phyloP scores from a whole-genome alignment of 371 early-diverging fungal species.

The Syncephalastrum monosporum region DNA sequence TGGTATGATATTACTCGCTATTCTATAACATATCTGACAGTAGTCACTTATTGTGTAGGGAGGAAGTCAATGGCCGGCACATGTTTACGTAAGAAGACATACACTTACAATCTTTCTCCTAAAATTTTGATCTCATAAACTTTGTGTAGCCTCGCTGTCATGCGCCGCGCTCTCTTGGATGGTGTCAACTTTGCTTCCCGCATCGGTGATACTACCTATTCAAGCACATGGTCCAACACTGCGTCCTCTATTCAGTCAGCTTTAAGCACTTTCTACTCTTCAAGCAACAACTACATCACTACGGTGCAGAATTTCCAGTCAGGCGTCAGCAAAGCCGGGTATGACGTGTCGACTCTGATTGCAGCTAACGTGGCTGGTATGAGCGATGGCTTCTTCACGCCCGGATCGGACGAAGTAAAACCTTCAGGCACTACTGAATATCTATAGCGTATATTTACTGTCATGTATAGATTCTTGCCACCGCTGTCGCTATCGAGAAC shows the following conservation, averaged over 20 bases:
- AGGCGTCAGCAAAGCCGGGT: constrained; percentile 32
- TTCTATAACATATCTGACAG: background rate
- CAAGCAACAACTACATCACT: constrained; percentile 26
- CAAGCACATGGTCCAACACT: background rate
- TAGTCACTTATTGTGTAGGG: constrained; percentile 49
- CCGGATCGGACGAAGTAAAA: constrained; percentile 41
- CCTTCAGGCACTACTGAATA: too few species aligned
- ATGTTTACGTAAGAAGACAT: too few species aligned
- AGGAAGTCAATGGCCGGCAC: constrained; percentile 56
- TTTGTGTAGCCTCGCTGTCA: constrained; percentile 53
- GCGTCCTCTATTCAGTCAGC: constrained; percentile 27
- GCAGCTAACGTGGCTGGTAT: constrained; percentile 54
- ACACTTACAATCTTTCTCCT: background rate
- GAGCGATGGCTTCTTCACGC: constrained; percentile 37
- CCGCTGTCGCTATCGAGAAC: constrained; percentile 42
- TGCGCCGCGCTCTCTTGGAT: constrained; percentile 48
- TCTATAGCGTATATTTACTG: background rate
- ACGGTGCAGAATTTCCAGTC: constrained; percentile 35
- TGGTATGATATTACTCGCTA: constrained; percentile 25
- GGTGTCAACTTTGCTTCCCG: constrained; percentile 17
- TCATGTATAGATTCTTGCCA: constrained; percentile 43
- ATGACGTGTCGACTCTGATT: constrained; percentile 66
- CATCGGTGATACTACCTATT: constrained; percentile 4
- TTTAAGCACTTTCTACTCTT: constrained; percentile 47
- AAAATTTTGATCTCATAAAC: constrained; percentile 23